A percentile compares a stretch with the other conserved stretches of the same genome.
Conservation (phyloP, 2,329 filamentous ascomycete genomes). For the Dryadomyces sulphureus region DNA sequence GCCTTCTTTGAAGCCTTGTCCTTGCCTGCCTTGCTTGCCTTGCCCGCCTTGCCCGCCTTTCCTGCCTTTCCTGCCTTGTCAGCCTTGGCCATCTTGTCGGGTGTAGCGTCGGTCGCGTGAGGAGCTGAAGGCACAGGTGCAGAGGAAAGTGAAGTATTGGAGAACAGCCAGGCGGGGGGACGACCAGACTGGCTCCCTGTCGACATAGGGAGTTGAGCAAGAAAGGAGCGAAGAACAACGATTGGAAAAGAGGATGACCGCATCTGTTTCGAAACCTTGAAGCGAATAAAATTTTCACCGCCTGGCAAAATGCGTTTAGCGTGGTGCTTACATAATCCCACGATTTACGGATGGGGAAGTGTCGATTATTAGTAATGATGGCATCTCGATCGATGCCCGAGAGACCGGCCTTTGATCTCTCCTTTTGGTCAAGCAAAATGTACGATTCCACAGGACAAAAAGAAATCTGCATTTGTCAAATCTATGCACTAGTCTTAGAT, state of each 20-base stretch:
- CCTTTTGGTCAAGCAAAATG: no score
- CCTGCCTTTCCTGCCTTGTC: conserved; percentile 11
- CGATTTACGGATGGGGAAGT: neutral
- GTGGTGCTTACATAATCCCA: no score
- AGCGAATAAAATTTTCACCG: neutral
- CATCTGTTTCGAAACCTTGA: no score
- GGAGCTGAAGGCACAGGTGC: neutral
- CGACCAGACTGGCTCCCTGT: neutral
- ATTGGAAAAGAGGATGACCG: neutral
- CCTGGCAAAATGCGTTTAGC: conserved; percentile 1
- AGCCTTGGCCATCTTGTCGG: conserved; percentile 7
- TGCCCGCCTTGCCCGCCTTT: conserved; percentile 10
- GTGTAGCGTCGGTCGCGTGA: neutral
- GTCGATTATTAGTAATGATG: neutral
- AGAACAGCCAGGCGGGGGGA: conserved; percentile 12
- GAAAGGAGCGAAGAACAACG: neutral
- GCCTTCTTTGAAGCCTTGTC: conserved; percentile 7
- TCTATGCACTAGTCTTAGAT: no score
- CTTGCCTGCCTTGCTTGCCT: conserved; percentile 10
- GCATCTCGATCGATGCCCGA: no score
- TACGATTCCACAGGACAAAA: no score
- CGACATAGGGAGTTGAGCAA: neutral
- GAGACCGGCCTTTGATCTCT: no score
- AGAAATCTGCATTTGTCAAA: no score
- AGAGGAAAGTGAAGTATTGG: conserved; percentile 6